Evolutionary conservation across 164 flowering plant genomes (phyloP).

Genomic region (Vitis labrusca): DNA sequence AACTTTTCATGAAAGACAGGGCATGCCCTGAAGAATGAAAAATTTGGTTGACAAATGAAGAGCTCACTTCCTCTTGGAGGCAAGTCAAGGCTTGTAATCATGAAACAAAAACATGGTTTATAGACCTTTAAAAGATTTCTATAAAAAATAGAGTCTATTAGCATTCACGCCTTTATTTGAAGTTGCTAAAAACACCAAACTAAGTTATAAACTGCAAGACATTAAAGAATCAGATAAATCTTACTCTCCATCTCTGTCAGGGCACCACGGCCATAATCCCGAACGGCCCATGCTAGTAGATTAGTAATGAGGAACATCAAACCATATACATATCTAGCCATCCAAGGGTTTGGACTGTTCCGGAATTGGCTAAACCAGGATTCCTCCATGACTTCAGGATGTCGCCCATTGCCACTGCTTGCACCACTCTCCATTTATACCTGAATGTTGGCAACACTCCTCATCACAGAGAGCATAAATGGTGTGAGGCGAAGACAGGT

Average conservation of each 20-base stretch:
- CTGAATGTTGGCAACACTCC: constrained; percentile 8
- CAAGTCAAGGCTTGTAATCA: no score
- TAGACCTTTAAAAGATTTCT: no score
- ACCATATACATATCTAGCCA: constrained; percentile 81
- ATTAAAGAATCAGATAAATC: constrained; percentile 10
- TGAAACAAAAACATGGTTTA: no score
- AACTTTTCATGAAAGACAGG: no score
- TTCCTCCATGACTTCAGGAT: constrained; percentile 24
- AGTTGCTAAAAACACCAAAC: no score
- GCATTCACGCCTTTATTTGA: no score
- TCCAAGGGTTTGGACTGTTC: constrained; percentile 75
- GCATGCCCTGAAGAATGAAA: no score
- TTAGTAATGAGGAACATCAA: constrained; percentile 62
- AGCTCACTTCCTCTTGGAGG: no score
- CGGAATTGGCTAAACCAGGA: constrained; percentile 66
- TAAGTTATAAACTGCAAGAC: no score
- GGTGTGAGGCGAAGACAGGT: neutral
- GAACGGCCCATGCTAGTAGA: constrained; percentile 74
- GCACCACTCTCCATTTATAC: constrained; percentile 29
- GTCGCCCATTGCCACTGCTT: constrained; percentile 23
- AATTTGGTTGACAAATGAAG: no score
- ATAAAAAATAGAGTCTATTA: no score
- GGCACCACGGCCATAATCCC: constrained; percentile 63
- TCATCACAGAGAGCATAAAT: constrained; percentile 15
- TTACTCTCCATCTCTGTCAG: constrained; percentile 65